Conservation (phyloP, 768 basidiomycete species). For the Infundibulicybe gibba region DNA sequence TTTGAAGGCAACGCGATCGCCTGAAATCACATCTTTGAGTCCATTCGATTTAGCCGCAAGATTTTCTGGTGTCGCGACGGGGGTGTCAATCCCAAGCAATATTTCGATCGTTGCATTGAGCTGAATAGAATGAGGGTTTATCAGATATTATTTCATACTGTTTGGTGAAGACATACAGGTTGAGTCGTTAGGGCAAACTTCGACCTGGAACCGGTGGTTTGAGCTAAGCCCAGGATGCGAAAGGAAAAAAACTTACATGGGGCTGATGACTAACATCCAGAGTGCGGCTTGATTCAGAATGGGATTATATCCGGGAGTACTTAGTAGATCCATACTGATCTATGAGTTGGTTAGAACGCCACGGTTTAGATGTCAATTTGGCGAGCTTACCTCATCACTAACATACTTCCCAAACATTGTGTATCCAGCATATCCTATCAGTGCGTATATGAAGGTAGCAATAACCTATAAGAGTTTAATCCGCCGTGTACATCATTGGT, state of each 20-base stretch:
- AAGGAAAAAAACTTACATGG: conserved; percentile 46
- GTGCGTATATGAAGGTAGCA: conserved; percentile 57
- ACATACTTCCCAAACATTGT: conserved; percentile 85
- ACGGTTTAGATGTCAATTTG: background rate
- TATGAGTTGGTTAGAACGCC: conserved; percentile 21
- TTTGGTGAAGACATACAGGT: conserved; percentile 47
- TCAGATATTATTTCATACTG: background rate
- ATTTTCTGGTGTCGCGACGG: conserved; percentile 32
- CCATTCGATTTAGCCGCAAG: conserved; percentile 31
- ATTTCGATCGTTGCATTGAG: conserved; percentile 82
- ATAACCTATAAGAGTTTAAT: conserved; percentile 39
- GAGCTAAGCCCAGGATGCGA: background rate
- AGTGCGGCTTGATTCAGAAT: conserved; percentile 69
- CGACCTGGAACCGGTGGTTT: conserved; percentile 40
- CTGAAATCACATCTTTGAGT: conserved; percentile 21
- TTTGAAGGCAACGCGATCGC: conserved; percentile 29
- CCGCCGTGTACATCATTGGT: background rate
- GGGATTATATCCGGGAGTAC: conserved; percentile 68
- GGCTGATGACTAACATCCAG: conserved; percentile 83
- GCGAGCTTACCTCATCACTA: conserved; percentile 65
- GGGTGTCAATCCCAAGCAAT: conserved; percentile 61
- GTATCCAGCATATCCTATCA: conserved; percentile 82
- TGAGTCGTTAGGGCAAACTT: conserved; percentile 86
- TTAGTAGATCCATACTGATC: conserved; percentile 82
- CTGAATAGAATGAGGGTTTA: conserved; percentile 26